Percentiles rank a stretch among this genome's conserved stretches.
These are phyloP conservation scores for Pseudogymnoascus sp. DNA, from an alignment of 2,329 filamentous ascomycete genomes.

Conservation along the genomic window DNA sequence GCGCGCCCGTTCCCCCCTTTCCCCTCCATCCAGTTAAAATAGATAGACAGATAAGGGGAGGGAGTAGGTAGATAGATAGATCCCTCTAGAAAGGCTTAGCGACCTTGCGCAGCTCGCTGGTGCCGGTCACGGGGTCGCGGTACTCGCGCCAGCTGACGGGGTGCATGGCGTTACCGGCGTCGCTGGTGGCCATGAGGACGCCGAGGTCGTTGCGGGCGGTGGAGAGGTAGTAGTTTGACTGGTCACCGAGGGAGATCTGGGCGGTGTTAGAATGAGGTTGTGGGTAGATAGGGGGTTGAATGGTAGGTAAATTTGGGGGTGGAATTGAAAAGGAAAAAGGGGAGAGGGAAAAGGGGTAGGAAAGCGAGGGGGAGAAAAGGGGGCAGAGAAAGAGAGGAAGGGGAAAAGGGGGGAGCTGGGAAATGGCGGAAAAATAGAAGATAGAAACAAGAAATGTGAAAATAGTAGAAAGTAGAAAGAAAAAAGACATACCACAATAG, in stretches of 20 bases:
- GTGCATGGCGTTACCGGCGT: constrained; percentile 81
- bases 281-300: constrained; percentile 9
- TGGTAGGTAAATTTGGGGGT: background rate
- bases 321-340: background rate
- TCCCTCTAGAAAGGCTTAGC: constrained; percentile 72
- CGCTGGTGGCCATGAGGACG: constrained; percentile 86
- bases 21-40: background rate
- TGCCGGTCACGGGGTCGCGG: constrained; percentile 69
- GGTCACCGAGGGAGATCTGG: constrained; percentile 81
- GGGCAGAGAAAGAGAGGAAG: too few species aligned
- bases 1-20: background rate
- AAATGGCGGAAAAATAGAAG: background rate
- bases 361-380: background rate
- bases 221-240: constrained; percentile 89
- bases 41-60: background rate
- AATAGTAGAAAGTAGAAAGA: constrained; percentile 11
- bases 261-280: background rate
- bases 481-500: constrained; percentile 53
- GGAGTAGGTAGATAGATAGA: background rate
- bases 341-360: background rate
- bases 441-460: background rate
- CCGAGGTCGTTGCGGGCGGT: constrained; percentile 87
- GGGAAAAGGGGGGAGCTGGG: background rate
- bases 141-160: constrained; percentile 96
- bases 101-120: constrained; percentile 76